These are phyloP conservation scores for Chlamydomonas eustigma DNA, from an alignment of 139 green algal genomes.

Conservation along the genomic window DNA sequence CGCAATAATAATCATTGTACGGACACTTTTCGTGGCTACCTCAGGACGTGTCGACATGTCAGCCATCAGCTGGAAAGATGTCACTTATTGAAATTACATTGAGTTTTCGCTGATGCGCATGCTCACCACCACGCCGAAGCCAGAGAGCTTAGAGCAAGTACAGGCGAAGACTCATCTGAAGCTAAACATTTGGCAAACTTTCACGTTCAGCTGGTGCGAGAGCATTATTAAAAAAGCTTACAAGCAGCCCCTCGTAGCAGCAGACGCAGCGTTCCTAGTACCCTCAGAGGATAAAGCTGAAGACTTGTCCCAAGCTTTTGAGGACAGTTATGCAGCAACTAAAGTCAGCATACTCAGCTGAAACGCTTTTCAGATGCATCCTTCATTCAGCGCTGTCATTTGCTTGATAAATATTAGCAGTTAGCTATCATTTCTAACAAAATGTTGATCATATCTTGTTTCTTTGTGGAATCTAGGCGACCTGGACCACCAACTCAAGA, in stretches of 20 bases:
- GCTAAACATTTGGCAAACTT: too few species aligned
- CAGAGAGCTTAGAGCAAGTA: too few species aligned
- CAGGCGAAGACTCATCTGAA: too few species aligned
- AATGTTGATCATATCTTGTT: background rate
- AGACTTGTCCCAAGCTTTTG: background rate
- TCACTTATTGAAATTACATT: too few species aligned
- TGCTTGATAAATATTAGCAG: background rate
- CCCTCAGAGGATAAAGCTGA: background rate
- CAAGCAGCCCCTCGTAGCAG: background rate
- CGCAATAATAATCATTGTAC: too few species aligned
- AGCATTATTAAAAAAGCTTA: background rate
- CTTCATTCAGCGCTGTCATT: background rate
- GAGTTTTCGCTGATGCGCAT: too few species aligned
- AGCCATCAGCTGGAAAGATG: too few species aligned
- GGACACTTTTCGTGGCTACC: too few species aligned
- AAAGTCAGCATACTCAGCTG: background rate
- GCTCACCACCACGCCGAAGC: too few species aligned
- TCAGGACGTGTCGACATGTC: too few species aligned
- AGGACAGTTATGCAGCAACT: background rate
- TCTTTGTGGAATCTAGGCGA: background rate
- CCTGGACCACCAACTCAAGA: background rate
- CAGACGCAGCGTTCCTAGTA: background rate
- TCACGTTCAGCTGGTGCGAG: background rate
- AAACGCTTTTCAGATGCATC: background rate
- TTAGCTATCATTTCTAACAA: background rate